Percentiles rank a stretch among this genome's conserved stretches.
phyloP scores from a whole-genome alignment of 208 protist species.

The Angomonas deanei region DNA sequence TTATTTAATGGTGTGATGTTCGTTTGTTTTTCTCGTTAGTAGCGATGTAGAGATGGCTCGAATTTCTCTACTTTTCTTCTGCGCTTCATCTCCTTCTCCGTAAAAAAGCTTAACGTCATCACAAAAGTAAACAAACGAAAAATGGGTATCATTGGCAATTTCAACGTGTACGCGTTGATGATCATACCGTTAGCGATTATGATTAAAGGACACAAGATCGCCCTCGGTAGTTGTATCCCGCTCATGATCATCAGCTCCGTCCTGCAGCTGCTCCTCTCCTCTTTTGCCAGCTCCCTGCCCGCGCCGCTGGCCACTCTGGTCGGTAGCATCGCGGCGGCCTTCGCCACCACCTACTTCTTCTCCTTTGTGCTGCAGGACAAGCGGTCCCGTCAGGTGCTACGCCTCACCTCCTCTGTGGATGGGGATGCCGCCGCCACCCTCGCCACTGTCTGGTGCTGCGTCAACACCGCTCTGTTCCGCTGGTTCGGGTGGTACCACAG shows the following conservation, averaged over 20 bases:
- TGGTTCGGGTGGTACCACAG: constrained; percentile 74
- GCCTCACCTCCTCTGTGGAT: neutral
- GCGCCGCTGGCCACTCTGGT: constrained; percentile 7
- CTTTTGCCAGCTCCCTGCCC: neutral
- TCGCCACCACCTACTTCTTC: constrained; percentile 16
- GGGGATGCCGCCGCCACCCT: constrained; percentile 35
- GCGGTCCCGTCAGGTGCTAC: constrained; percentile 47
- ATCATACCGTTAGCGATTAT: constrained; percentile 64
- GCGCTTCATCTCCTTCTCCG: too few relatives aligned
- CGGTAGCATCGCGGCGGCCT: neutral
- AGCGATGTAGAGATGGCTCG: too few relatives aligned
- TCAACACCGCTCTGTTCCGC: constrained; percentile 50
- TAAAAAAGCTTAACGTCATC: too few relatives aligned
- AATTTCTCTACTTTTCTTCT: too few relatives aligned
- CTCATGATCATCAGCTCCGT: constrained; percentile 31
- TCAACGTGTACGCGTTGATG: constrained; percentile 68
- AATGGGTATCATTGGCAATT: constrained; percentile 67
- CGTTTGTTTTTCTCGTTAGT: too few relatives aligned
- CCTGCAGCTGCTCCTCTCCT: constrained; percentile 47
- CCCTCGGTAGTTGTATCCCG: constrained; percentile 23
- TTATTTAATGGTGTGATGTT: too few relatives aligned
- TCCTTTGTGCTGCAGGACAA: constrained; percentile 44
- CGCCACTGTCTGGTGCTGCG: constrained; percentile 47
- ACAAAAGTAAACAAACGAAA: too few relatives aligned
- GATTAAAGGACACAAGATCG: constrained; percentile 50